Base-by-base conservation (phyloP, 2,329 filamentous ascomycete species). In the Sporothrix mexicana region DNA sequence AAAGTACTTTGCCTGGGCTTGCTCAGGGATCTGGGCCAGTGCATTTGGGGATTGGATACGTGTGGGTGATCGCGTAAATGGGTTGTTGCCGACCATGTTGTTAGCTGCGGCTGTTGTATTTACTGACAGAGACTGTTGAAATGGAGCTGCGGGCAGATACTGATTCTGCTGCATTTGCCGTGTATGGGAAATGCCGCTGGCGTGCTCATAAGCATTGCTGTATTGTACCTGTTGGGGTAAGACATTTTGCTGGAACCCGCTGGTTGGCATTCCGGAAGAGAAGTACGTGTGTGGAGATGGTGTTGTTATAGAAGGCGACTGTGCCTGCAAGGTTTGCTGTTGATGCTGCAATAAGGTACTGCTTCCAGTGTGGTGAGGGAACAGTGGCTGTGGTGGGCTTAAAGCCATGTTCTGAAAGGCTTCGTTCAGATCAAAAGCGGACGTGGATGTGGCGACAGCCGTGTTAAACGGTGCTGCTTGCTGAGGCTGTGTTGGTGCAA, bases 321-420 rank as follows among this genome's bases (percentile, higher is more conserved):
- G n/a, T 55, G 67, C 49, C 61, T 68, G 30, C 30, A 30, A 25
- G 51, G 55, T 6, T 62, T 73, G 73, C 15, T 61, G 64, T 64
- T 68, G 73, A 59, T 78, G 78, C 77, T 83, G 84, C 36, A 78
- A 79, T 77, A 79, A 82, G 74, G 81, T 77, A 77, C 85, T 73
- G 12, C 88, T 90, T 70, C 92, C 91, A 3, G 92, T 93, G 68
- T 90, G 89, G 78, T 93, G 88, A 0, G 92, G 91, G 78, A 93
- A 93, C 55, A 93, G 83, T 12, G 89, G 87, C 77, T 89, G 88
- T 9, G 81, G 79, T 20, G 78, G 80, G 30, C 88, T 89, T 1
- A 97, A 83, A 51, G 93, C 90, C 81, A 97, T 86, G 75, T 88
- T 90, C 78, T 95, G 91, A 78, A 97, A 92, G 0, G 92, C 89